Conservation (phyloP, 139 green algal species). For the Parachlorella kessleri region DNA sequence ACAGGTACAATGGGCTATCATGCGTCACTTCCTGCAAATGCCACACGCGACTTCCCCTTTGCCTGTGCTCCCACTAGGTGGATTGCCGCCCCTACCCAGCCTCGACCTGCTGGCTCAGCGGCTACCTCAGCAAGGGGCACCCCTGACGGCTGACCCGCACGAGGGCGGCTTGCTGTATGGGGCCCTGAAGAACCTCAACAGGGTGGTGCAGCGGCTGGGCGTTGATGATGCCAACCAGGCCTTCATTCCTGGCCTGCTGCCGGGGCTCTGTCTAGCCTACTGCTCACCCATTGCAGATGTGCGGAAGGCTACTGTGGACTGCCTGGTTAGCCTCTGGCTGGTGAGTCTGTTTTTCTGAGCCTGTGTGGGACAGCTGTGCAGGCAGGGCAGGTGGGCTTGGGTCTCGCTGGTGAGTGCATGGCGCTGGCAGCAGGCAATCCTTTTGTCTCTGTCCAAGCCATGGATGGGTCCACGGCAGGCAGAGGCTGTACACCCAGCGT, state of each 20-base stretch:
- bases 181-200: constrained; percentile 17
- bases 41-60: too few relatives aligned
- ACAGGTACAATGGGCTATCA: too few relatives aligned
- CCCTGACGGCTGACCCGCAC: background rate
- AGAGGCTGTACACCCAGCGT: too few relatives aligned
- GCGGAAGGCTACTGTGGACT: constrained; percentile 64
- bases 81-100: constrained; percentile 26
- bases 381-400: background rate
- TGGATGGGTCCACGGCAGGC: too few relatives aligned
- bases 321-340: constrained; percentile 57
- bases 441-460: too few relatives aligned
- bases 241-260: constrained; percentile 50
- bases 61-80: background rate
- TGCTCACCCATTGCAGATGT: constrained; percentile 58
- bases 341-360: constrained; percentile 1
- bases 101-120: constrained; percentile 31
- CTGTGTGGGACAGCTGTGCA: background rate
- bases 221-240: constrained; percentile 25
- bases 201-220: constrained; percentile 24
- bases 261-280: constrained; percentile 62
- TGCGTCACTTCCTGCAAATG: too few relatives aligned
- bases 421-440: background rate
- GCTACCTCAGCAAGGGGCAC: constrained; percentile 23
- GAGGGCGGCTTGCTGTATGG: constrained; percentile 22
- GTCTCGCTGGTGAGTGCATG: background rate